Conservation (phyloP, 2,329 filamentous ascomycete genomes). For the Penicillium nordicum region DNA sequence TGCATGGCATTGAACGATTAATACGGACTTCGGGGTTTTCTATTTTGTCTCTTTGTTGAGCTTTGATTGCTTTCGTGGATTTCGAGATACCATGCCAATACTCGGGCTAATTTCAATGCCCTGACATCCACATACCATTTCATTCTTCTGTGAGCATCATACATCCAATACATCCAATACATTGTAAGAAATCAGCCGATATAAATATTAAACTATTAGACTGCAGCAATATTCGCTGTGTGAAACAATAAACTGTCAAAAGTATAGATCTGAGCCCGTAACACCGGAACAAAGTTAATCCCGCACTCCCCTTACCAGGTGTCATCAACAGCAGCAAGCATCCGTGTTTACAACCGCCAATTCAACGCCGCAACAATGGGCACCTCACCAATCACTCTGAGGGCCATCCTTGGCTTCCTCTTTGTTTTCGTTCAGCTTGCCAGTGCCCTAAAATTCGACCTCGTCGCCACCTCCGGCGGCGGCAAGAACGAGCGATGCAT, state of each 20-base stretch:
- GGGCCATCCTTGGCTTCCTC: slow-evolving; percentile 32
- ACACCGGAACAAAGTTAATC: slow-evolving; percentile 32
- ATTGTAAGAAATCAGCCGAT: background rate
- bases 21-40: slow-evolving; percentile 14
- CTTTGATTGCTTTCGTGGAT: slow-evolving; percentile 14
- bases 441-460: slow-evolving; percentile 86
- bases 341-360: slow-evolving; percentile 27
- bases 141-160: background rate
- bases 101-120: slow-evolving; percentile 15
- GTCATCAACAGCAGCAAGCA: slow-evolving; percentile 32
- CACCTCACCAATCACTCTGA: slow-evolving; percentile 29
- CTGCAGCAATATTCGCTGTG: background rate
- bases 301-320: slow-evolving; percentile 32
- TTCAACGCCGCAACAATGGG: slow-evolving; percentile 30
- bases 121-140: slow-evolving; percentile 11
- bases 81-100: slow-evolving; percentile 26
- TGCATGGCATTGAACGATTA: slow-evolving; percentile 14
- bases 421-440: slow-evolving; percentile 39
- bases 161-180: background rate
- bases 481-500: slow-evolving; percentile 78
- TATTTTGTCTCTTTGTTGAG: slow-evolving; percentile 9
- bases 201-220: background rate
- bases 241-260: background rate
- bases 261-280: slow-evolving; percentile 2
- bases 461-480: slow-evolving; percentile 65